Percentiles rank a stretch among this genome's conserved stretches.
phyloP scores from a whole-genome alignment of 805 yeast species.

The Grigorovia jiainica region DNA sequence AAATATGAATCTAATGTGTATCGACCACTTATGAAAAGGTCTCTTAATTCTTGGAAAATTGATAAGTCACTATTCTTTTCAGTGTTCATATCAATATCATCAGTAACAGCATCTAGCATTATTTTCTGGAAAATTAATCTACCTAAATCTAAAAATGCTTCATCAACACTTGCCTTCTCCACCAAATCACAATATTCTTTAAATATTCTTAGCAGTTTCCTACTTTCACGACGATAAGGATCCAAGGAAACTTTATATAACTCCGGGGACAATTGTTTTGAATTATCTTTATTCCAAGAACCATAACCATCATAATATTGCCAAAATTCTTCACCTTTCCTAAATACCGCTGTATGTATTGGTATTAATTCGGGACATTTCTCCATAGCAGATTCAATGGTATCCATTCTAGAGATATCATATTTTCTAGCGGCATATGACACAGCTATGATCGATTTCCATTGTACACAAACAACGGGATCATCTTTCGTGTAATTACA shows the following conservation, averaged over 20 bases:
- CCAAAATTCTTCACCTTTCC: constrained; percentile 81
- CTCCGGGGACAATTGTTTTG: constrained; percentile 49
- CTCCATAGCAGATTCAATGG: constrained; percentile 51
- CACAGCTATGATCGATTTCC: constrained; percentile 86
- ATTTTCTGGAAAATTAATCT: constrained; percentile 42
- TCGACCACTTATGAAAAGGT: constrained; percentile 15
- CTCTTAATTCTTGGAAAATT: constrained; percentile 9
- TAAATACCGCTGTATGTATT: constrained; percentile 91
- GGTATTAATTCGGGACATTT: constrained; percentile 70
- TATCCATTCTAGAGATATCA: constrained; percentile 75
- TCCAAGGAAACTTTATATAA: constrained; percentile 80
- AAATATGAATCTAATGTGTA: constrained; percentile 17
- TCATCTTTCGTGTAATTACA: constrained; percentile 53
- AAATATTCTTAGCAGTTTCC: constrained; percentile 65
- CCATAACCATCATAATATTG: constrained; percentile 43
- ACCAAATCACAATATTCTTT: constrained; percentile 53
- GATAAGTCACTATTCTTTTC: neutral
- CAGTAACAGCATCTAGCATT: constrained; percentile 9
- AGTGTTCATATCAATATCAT: neutral
- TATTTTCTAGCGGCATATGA: constrained; percentile 79
- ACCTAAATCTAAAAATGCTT: constrained; percentile 81
- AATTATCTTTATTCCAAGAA: constrained; percentile 29
- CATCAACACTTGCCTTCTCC: constrained; percentile 95
- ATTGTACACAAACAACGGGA: constrained; percentile 91
- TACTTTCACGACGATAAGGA: constrained; percentile 80